phyloP scores from a whole-genome alignment of 495 filamentous ascomycete genomes.

The Trichocladium antarcticum region DNA sequence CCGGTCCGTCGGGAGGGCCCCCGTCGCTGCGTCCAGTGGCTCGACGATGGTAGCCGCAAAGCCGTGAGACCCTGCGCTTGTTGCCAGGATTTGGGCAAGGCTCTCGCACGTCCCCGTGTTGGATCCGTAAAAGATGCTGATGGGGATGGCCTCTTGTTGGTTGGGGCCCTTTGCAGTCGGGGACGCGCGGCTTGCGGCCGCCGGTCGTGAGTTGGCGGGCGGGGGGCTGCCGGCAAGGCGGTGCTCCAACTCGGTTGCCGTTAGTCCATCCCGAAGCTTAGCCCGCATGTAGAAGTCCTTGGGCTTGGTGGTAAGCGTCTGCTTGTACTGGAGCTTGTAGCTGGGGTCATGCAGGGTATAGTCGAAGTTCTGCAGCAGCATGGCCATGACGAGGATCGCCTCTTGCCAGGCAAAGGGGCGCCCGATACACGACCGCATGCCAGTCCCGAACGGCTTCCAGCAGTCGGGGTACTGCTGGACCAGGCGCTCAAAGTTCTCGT shows the following conservation, averaged over 20 bases:
- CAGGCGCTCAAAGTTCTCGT: conserved; percentile 47
- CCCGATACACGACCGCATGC: conserved; percentile 41
- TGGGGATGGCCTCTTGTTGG: conserved; percentile 27
- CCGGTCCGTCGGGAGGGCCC: conserved; percentile 48
- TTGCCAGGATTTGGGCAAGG: conserved; percentile 51
- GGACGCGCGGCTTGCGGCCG: too few relatives aligned
- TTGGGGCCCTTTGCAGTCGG: too few relatives aligned
- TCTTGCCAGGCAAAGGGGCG: conserved; percentile 57
- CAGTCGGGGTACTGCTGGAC: conserved; percentile 35
- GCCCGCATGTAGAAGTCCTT: conserved; percentile 62
- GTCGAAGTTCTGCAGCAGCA: conserved; percentile 55
- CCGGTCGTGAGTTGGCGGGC: neutral
- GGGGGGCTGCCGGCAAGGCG: conserved; percentile 28
- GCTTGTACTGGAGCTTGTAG: conserved; percentile 56
- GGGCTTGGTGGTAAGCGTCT: conserved; percentile 69
- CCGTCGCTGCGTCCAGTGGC: conserved; percentile 49
- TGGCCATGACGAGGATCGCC: conserved; percentile 39
- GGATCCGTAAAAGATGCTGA: conserved; percentile 62
- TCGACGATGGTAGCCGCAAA: conserved; percentile 45
- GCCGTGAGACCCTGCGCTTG: conserved; percentile 46
- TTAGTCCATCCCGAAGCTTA: conserved; percentile 45
- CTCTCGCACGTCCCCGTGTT: conserved; percentile 69
- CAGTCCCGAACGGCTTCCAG: conserved; percentile 56
- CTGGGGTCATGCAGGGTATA: conserved; percentile 44
- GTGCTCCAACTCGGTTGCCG: conserved; percentile 47